These are phyloP conservation scores for Xerocomus potaroensis DNA, from an alignment of 768 basidiomycete species.

Conservation along the genomic window DNA sequence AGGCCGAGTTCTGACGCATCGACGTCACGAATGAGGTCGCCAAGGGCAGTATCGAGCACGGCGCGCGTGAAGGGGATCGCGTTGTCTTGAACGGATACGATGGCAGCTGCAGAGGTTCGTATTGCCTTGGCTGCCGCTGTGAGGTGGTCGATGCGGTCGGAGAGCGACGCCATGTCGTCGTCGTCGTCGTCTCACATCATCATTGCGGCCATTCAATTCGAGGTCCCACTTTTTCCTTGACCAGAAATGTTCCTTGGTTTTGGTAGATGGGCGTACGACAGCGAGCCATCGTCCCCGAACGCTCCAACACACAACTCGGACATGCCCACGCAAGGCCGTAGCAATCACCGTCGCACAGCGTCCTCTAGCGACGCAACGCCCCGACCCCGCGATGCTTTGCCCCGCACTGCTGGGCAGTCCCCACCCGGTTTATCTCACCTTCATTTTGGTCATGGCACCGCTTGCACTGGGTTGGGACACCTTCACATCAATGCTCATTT, in stretches of 20 bases:
- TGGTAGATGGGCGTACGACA: slow-evolving; percentile 19
- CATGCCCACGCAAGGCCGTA: slow-evolving; percentile 6
- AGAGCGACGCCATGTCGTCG: slow-evolving; percentile 48
- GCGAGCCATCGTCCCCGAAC: slow-evolving; percentile 18
- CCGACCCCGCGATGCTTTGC: slow-evolving; percentile 37
- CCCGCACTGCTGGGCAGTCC: slow-evolving; percentile 14
- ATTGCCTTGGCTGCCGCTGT: slow-evolving; percentile 50
- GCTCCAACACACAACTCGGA: too few species aligned
- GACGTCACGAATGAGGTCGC: slow-evolving; percentile 76
- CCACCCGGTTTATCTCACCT: slow-evolving; percentile 19
- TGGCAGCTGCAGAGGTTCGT: slow-evolving; percentile 37
- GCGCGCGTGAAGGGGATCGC: slow-evolving; percentile 54
- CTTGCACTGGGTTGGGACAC: too few species aligned
- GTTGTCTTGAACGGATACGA: slow-evolving; percentile 24
- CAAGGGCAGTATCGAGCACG: slow-evolving; percentile 57
- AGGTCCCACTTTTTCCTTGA: too few species aligned
- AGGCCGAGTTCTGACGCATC: slow-evolving; percentile 77
- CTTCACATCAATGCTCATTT: slow-evolving; percentile 10
- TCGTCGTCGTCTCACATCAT: slow-evolving; percentile 4
- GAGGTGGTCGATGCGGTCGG: slow-evolving; percentile 68
- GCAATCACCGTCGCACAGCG: slow-evolving; percentile 27
- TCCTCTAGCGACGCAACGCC: slow-evolving; percentile 51
- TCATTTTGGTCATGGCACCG: slow-evolving; percentile 2
- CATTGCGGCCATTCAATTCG: slow-evolving; percentile 12
- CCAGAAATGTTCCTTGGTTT: slow-evolving; percentile 23